Base-by-base conservation (phyloP, 106 monocot species). In the Cymbidium sinense region DNA sequence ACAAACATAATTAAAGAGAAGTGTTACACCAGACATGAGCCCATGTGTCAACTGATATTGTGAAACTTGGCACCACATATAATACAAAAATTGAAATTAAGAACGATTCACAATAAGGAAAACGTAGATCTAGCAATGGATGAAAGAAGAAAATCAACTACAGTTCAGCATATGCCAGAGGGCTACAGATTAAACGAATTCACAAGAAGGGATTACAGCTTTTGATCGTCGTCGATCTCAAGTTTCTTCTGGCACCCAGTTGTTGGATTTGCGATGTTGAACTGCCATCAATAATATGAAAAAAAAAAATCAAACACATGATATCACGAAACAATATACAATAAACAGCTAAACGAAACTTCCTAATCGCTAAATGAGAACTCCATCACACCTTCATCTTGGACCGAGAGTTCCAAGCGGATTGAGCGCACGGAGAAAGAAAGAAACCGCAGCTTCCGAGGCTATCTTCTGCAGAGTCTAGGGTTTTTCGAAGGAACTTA, bases 211-310 rank as follows among this genome's bases (percentile, higher is more conserved):
- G n/a, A 79, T 80, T 50, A 90, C 90, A 87, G 87, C 37, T 87
- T 90, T 81, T 85, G 90, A 69, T 90, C 85, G 34, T 83, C 85
- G 28, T 90, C 90, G 28, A 90, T 87, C 74, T 90, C 90, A 21
- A 90, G 83, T 81, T 90, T 90, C 79, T 87, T 87, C 85, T 87
- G 87, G 81, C 85, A 90, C 15, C 90, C 90, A 41, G 90, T 85
- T n/a, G 87, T 85, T 5, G 90, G 87, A 64, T 90, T 87, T 6
- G 83, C 87, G 61, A 90, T 87, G 58, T 90, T 90, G 74, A 87
- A 90, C 90, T 87, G 71, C 13, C 50, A 77, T 21, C 15, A 30
- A 71, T 29, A 37, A 71, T 5, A 25, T 47, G 15, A 27, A 27
- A 27, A 62, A 23, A 1, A 25, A 7, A 23, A 9, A 62, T 25